A percentile compares a stretch with the other conserved stretches of the same genome.
These are phyloP conservation scores for Hypoxylon sp. DNA, from an alignment of 2,329 filamentous ascomycete species.

Conservation along the genomic window DNA sequence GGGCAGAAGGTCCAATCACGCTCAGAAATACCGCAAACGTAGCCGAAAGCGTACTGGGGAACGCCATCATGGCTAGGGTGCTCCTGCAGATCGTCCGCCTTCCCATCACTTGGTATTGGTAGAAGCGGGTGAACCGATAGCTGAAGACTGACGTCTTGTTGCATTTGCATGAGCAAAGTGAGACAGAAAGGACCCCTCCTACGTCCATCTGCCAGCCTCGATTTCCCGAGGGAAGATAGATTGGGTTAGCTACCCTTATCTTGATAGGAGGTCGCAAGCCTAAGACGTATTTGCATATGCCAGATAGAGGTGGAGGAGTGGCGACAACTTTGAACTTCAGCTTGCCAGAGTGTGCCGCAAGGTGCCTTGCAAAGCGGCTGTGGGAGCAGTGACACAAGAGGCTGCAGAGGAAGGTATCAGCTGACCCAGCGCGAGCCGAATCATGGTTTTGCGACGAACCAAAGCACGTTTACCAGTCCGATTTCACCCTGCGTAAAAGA, in stretches of 20 bases:
- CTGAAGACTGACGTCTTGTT: conserved; percentile 44
- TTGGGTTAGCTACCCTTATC: conserved; percentile 37
- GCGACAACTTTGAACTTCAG: conserved; percentile 30
- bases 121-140: conserved; percentile 29
- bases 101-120: conserved; percentile 36
- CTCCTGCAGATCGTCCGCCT: conserved; percentile 39
- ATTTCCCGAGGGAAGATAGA: conserved; percentile 32
- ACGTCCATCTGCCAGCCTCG: conserved; percentile 16
- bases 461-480: conserved; percentile 13
- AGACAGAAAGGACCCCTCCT: conserved; percentile 24
- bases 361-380: conserved; percentile 29
- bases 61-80: conserved; percentile 34
- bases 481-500: conserved; percentile 19
- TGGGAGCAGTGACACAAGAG: conserved; percentile 41
- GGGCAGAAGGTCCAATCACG: conserved; percentile 37
- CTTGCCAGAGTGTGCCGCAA: conserved; percentile 26
- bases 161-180: conserved; percentile 30
- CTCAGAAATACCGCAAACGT: conserved; percentile 32
- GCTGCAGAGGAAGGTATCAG: conserved; percentile 43
- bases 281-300: conserved; percentile 39
- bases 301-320: conserved; percentile 37
- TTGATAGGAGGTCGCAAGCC: conserved; percentile 41
- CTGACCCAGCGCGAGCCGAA: conserved; percentile 35
- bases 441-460: conserved; percentile 26
- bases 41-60: conserved; percentile 40